Evolutionary conservation across 306 rosid species (phyloP).

Genomic region (Acacia melanoxylon): DNA sequence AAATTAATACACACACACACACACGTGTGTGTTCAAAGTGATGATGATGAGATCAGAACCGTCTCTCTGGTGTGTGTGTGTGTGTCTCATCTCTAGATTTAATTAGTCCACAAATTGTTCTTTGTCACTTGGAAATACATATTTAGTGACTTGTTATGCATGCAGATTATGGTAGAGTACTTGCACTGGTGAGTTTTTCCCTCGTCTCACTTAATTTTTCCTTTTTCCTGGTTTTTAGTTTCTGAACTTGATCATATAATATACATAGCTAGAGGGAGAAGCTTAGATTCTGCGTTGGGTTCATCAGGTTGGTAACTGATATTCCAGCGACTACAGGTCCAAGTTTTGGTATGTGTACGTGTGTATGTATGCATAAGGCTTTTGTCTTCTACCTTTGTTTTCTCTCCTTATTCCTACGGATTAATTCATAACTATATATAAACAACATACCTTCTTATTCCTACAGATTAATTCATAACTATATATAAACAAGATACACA

Average conservation of each 20-base stretch:
- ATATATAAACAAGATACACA: no score
- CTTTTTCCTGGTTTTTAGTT: not conserved
- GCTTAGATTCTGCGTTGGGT: not conserved
- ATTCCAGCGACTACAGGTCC: constrained; percentile 72
- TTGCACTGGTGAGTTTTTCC: constrained; percentile 26
- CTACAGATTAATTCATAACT: no score
- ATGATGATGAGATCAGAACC: constrained; percentile 38
- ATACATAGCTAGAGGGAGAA: not conserved
- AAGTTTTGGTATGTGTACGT: constrained; percentile 41
- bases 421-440: no score
- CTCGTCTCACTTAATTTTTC: not conserved
- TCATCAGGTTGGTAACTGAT: constrained; percentile 64
- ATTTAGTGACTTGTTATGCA: not conserved
- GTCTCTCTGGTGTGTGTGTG: constrained; percentile 22
- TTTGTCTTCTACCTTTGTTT: not conserved
- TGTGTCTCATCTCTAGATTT: not conserved
- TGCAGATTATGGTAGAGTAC: constrained; percentile 41
- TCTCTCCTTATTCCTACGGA: no score
- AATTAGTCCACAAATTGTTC: not conserved
- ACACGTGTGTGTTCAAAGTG: not conserved
- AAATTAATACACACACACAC: no score
- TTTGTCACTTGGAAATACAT: not conserved
- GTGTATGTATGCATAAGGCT: not conserved
- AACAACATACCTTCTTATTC: no score
- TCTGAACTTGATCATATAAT: not conserved